Evolutionary conservation across 495 filamentous ascomycete species (phyloP), one percentile per base, ranked within the genome.

Genomic region (Neurospora intermedia): DNA sequence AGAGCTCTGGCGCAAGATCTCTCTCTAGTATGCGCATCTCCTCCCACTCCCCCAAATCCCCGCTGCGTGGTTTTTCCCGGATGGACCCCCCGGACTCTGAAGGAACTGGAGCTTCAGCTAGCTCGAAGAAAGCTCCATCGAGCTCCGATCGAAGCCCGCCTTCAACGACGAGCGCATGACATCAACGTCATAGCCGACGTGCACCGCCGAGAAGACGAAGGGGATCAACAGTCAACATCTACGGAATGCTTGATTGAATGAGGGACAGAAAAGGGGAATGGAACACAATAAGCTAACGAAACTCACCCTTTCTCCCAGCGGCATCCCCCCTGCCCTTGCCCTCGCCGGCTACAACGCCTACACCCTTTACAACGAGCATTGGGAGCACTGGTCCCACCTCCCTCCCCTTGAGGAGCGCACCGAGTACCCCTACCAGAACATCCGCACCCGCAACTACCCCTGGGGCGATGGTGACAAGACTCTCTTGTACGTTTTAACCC

Each of bases 1-100:
- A 98, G 94, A 92, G 80, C 89, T 96, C 76, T 98, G 94, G 94
- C 89, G 90, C 83, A 97, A 95, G 86, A 90, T 97, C 70, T 94
- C 92, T 73, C 88, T 97, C 86, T 97, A 91, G 94, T 97, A 91
- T 81, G 88, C 80, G 70, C 23, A 71, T 71, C 70, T 70, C 43
- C 42, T 70, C 20, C 46, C 41, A 7, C 13, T 15, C 71, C 59
- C 43, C 40, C 31, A 18, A 54, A 40, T n/a, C 9, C 69, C 20
- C 69, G 45, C 43, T 80, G 75, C 71, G 76, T 76, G 46, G 76
- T 84, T 85, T 76, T 76, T 27, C 69, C 69, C 69, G n/a, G 27
- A 59, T 73, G 71, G 66, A 74, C 16, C 54, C 54, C 54, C 27
- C 27, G 27, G 31, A 27, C 27, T 66, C 54, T 66, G 54, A 35